Conservation (phyloP, 2,329 filamentous ascomycete genomes). For the Colletotrichum karsti region DNA sequence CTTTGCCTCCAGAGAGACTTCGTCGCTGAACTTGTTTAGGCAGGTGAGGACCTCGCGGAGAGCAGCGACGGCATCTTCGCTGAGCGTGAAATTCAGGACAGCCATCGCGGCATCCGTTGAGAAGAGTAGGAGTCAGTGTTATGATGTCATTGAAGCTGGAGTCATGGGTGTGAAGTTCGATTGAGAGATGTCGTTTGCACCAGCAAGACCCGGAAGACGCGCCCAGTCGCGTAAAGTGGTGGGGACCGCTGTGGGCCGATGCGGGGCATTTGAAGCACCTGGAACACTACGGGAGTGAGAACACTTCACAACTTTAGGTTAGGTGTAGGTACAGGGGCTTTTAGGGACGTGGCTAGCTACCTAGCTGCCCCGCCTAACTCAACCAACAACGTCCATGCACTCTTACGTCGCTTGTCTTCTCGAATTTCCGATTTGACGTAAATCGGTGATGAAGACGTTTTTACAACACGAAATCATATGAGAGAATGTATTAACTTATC, state of each 20-base stretch:
- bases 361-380: too few species aligned
- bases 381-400: too few species aligned
- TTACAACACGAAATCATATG: too few species aligned
- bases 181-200: neutral
- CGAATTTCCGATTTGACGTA: too few species aligned
- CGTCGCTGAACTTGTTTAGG: constrained; percentile 81
- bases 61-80: constrained; percentile 74
- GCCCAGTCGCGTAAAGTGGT: constrained; percentile 5
- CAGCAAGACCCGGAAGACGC: neutral
- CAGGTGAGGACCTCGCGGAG: constrained; percentile 80
- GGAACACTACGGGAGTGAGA: neutral
- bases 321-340: too few species aligned
- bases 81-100: constrained; percentile 77
- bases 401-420: too few species aligned
- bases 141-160: constrained; percentile 52
- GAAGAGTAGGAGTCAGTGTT: neutral
- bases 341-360: too few species aligned
- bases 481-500: too few species aligned
- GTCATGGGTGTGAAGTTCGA: neutral
- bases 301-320: too few species aligned
- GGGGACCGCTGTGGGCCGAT: neutral
- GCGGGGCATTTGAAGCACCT: neutral
- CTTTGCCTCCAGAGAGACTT: constrained; percentile 78
- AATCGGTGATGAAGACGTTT: too few species aligned
- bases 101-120: constrained; percentile 53